Percentiles rank a stretch among this genome's conserved stretches.
Conservation (phyloP, 495 filamentous ascomycete genomes). For the Neurospora sp. region DNA sequence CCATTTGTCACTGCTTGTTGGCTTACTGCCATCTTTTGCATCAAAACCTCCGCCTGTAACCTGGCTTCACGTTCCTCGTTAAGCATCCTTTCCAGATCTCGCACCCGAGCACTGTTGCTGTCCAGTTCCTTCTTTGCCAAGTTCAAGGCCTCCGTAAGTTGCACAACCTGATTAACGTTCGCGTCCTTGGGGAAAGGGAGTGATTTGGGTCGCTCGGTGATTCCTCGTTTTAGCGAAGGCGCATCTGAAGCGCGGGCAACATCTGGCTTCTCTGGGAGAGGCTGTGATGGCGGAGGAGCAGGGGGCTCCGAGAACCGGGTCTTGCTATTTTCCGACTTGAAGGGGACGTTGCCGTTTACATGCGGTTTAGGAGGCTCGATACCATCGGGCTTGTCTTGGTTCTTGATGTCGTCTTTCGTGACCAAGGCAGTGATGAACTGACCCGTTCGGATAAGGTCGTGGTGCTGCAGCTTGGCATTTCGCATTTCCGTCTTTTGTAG, state of each 20-base stretch:
- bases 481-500: conserved; percentile 68
- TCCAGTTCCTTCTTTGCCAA: conserved; percentile 75
- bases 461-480: conserved; percentile 73
- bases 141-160: conserved; percentile 71
- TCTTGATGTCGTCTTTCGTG: conserved; percentile 60
- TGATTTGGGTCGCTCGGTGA: conserved; percentile 63
- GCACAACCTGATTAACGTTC: conserved; percentile 59
- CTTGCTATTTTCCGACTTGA: conserved; percentile 46
- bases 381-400: conserved; percentile 40
- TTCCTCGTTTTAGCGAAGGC: conserved; percentile 56
- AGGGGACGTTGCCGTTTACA: conserved; percentile 34
- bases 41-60: conserved; percentile 71
- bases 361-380: conserved; percentile 31
- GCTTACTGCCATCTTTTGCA: conserved; percentile 55
- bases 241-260: conserved; percentile 42
- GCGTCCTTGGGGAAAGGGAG: conserved; percentile 47
- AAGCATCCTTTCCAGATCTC: conserved; percentile 70
- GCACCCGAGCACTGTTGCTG: conserved; percentile 62
- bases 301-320: conserved; percentile 79
- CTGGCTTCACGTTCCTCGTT: conserved; percentile 71
- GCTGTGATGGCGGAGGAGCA: conserved; percentile 83
- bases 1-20: conserved; percentile 29
- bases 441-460: conserved; percentile 70
- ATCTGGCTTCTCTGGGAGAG: conserved; percentile 83
- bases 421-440: conserved; percentile 71